Conservation (phyloP, 2,329 filamentous ascomycete genomes). For the Monosporascus sp. region DNA sequence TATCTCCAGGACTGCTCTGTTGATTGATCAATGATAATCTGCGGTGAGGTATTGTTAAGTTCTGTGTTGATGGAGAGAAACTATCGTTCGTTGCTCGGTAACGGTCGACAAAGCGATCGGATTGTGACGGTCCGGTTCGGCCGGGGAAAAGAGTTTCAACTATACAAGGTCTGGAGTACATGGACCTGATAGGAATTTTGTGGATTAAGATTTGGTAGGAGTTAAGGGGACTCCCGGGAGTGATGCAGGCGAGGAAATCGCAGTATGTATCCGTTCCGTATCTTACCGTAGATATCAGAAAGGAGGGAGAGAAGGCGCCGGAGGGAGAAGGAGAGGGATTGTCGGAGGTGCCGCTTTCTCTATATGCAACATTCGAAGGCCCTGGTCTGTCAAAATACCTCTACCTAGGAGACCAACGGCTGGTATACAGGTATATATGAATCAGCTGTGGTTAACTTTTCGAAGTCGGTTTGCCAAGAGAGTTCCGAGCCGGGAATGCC, state of each 20-base stretch:
- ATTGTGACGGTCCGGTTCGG: background rate
- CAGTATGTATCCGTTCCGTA: background rate
- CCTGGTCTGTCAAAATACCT: too few species aligned
- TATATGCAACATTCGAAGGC: background rate
- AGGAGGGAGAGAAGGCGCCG: background rate
- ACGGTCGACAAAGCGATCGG: background rate
- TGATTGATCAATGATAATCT: background rate
- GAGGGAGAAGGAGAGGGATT: background rate
- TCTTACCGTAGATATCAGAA: background rate
- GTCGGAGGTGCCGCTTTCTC: background rate
- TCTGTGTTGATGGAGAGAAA: background rate
- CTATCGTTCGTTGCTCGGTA: background rate
- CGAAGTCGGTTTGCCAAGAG: too few species aligned
- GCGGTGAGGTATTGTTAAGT: background rate
- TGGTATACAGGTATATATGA: too few species aligned
- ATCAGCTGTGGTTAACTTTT: too few species aligned
- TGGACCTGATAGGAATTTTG: background rate
- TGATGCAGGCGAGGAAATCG: background rate
- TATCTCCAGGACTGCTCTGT: background rate
- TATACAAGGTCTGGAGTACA: background rate
- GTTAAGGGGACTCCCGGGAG: background rate
- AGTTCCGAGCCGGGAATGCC: too few species aligned
- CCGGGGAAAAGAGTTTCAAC: background rate
- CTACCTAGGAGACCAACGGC: too few species aligned
- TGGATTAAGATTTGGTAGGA: too few species aligned